Evolutionary conservation across 78 protist species (phyloP).

Genomic region (Dictyostelium discoideum): dicty_2.7 NC_007088.5:1187001-1187500

Average conservation of each 20-base stretch:
- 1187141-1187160: background rate
- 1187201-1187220: background rate
- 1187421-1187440: background rate
- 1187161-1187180: no score
- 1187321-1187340: conserved; percentile 81
- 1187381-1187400: conserved; percentile 42
- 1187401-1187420: conserved; percentile 72
- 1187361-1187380: conserved; percentile 67
- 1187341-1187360: conserved; percentile 2
- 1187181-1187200: conserved; percentile 22
- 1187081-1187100: background rate
- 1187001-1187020: no score
- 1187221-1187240: conserved; percentile 81
- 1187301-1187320: conserved; percentile 58
- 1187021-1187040: no score
- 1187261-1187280: conserved; percentile 81
- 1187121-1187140: no score
- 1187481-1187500: conserved; percentile 46
- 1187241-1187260: conserved; percentile 56
- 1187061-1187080: background rate
- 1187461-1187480: background rate
- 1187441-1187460: background rate
- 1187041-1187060: background rate
- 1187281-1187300: conserved; percentile 60
- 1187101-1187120: no score